Percentiles rank a stretch among this genome's conserved stretches.
phyloP scores from a whole-genome alignment of 495 filamentous ascomycete species.

The Daldinia concentrica region DNA sequence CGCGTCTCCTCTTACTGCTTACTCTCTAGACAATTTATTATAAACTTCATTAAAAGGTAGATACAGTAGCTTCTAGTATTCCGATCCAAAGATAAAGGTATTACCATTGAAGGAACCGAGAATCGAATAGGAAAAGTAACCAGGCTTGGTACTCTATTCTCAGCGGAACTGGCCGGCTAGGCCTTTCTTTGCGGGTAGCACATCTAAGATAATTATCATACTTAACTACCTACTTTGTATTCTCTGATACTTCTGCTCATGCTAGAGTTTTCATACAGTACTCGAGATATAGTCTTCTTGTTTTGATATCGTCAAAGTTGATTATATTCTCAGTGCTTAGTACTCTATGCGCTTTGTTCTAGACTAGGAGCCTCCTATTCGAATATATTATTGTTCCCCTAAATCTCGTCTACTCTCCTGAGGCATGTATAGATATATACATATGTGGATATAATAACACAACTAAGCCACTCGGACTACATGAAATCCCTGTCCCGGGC shows the following conservation, averaged over 20 bases:
- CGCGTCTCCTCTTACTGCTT: conserved; percentile 1
- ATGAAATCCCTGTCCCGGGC: conserved; percentile 27
- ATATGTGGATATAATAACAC: conserved; percentile 29
- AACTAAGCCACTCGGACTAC: conserved; percentile 30
- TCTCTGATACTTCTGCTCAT: background rate
- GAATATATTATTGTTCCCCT: background rate
- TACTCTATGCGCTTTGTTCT: background rate
- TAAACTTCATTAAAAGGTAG: background rate
- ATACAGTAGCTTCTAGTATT: background rate
- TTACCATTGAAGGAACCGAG: background rate
- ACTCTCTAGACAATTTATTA: background rate
- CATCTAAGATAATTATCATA: background rate
- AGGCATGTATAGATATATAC: background rate
- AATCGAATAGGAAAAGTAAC: background rate
- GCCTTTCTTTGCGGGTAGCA: background rate
- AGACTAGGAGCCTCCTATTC: background rate
- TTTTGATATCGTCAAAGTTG: background rate
- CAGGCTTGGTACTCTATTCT: background rate
- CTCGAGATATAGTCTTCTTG: background rate
- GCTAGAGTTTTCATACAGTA: background rate
- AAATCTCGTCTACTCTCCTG: background rate
- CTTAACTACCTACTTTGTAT: background rate
- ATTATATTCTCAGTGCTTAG: background rate
- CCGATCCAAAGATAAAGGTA: background rate
- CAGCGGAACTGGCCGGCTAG: background rate